Conservation (phyloP, 2,329 filamentous ascomycete genomes). For the Emydomyces testavorans region DNA sequence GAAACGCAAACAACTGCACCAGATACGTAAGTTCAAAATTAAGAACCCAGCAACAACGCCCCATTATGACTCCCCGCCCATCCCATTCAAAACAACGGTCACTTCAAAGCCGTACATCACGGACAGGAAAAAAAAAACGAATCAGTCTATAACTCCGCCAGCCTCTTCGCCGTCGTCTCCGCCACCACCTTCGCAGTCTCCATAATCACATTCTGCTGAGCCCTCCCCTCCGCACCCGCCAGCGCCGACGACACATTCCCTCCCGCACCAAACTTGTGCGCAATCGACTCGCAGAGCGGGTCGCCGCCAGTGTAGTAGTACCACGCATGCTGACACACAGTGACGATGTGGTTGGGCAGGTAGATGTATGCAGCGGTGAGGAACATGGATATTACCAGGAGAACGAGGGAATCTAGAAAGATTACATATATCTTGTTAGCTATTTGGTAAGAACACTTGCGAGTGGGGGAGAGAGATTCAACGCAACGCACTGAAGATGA, state of each 20-base stretch:
- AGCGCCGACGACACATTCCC: constrained; percentile 25
- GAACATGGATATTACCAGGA: constrained; percentile 78
- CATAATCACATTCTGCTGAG: constrained; percentile 37
- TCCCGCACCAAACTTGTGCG: background rate
- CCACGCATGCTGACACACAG: constrained; percentile 73
- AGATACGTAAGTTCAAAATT: too few species aligned
- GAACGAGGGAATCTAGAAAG: constrained; percentile 68
- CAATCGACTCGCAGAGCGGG: constrained; percentile 26
- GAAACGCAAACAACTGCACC: background rate
- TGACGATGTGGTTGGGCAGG: constrained; percentile 78
- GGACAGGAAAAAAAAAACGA: background rate
- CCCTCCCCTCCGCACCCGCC: constrained; percentile 12
- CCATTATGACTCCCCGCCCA: too few species aligned
- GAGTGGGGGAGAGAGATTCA: background rate
- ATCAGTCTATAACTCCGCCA: constrained; percentile 10
- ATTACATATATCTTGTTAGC: background rate
- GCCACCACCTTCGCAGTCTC: constrained; percentile 38
- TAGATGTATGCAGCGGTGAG: constrained; percentile 81
- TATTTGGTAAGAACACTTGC: background rate
- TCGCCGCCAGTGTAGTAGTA: constrained; percentile 94
- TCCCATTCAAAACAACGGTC: too few species aligned
- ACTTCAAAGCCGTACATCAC: too few species aligned
- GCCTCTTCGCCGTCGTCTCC: constrained; percentile 24
- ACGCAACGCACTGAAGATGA: constrained; percentile 76
- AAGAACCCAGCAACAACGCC: background rate